Conservation (phyloP, 768 basidiomycete species). For the Podaxis sp. region DNA sequence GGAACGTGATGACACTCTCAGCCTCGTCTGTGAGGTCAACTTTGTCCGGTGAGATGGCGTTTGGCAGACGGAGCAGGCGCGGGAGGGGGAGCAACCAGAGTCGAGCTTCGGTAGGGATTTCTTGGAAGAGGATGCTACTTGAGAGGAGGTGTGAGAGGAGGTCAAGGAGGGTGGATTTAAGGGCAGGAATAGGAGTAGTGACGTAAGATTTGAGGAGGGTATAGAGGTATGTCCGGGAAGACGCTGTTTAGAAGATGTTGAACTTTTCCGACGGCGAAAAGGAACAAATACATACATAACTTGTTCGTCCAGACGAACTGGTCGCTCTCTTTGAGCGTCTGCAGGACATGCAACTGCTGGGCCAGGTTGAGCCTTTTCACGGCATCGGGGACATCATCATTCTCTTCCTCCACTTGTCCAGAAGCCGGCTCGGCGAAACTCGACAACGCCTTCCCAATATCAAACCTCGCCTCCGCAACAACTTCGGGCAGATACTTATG, state of each 20-base stretch:
- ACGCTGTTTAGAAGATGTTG: background rate
- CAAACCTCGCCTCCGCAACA: slow-evolving; percentile 80
- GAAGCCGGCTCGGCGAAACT: slow-evolving; percentile 32
- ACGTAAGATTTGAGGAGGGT: slow-evolving; percentile 69
- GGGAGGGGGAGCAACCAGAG: slow-evolving; percentile 78
- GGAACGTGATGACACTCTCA: slow-evolving; percentile 58
- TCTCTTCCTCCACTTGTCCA: slow-evolving; percentile 21
- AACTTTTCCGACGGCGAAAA: background rate
- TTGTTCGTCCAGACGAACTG: slow-evolving; percentile 81
- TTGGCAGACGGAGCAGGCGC: slow-evolving; percentile 31
- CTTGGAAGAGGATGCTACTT: slow-evolving; percentile 77
- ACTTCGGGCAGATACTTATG: slow-evolving; percentile 73
- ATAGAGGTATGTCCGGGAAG: slow-evolving; percentile 62
- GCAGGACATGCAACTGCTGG: slow-evolving; percentile 75
- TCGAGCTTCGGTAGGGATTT: slow-evolving; percentile 65
- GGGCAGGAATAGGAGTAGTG: slow-evolving; percentile 47
- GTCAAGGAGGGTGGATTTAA: slow-evolving; percentile 36
- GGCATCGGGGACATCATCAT: slow-evolving; percentile 22
- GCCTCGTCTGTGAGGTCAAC: slow-evolving; percentile 54
- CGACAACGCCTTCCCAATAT: slow-evolving; percentile 76
- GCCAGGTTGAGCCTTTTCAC: slow-evolving; percentile 40
- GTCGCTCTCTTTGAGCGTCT: slow-evolving; percentile 71
- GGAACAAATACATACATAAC: slow-evolving; percentile 46
- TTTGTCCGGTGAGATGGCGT: slow-evolving; percentile 50
- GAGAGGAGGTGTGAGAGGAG: slow-evolving; percentile 70